Conservation (phyloP, 371 early-diverging fungal species). For the Mucor piriformis region DNA sequence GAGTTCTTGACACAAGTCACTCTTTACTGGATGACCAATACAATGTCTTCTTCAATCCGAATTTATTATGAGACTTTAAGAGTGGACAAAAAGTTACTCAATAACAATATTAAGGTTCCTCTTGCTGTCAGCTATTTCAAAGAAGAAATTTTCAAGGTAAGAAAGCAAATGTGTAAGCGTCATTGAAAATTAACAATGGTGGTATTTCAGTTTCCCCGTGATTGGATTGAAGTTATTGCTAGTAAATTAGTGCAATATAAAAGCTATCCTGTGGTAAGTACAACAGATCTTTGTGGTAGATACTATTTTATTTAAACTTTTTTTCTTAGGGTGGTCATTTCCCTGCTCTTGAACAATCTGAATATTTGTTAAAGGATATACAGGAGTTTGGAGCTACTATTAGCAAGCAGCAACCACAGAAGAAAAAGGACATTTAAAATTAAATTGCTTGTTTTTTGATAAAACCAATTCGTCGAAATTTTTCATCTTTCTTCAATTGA, state of each 20-base stretch:
- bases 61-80: conserved; percentile 63
- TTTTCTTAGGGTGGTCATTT: conserved; percentile 66
- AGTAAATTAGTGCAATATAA: conserved; percentile 32
- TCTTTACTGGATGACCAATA: conserved; percentile 66
- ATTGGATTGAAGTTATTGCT: conserved; percentile 57
- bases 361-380: conserved; percentile 47
- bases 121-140: conserved; percentile 63
- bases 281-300: not conserved
- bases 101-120: conserved; percentile 48
- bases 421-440: not conserved
- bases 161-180: not conserved
- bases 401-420: not conserved
- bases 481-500: too few species aligned
- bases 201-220: conserved; percentile 44
- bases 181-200: not conserved
- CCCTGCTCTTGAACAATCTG: conserved; percentile 66
- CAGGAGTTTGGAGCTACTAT: conserved; percentile 33
- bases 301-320: not conserved
- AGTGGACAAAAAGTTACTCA: conserved; percentile 29
- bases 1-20: conserved; percentile 63
- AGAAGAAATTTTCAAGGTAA: conserved; percentile 59
- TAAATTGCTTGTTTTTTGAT: too few species aligned
- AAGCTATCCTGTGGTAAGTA: conserved; percentile 30
- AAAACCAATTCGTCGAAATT: too few species aligned
- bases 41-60: conserved; percentile 66